phyloP scores from a whole-genome alignment of 2,329 filamentous ascomycete genomes.

The Dothideomycetidae sp. region DNA sequence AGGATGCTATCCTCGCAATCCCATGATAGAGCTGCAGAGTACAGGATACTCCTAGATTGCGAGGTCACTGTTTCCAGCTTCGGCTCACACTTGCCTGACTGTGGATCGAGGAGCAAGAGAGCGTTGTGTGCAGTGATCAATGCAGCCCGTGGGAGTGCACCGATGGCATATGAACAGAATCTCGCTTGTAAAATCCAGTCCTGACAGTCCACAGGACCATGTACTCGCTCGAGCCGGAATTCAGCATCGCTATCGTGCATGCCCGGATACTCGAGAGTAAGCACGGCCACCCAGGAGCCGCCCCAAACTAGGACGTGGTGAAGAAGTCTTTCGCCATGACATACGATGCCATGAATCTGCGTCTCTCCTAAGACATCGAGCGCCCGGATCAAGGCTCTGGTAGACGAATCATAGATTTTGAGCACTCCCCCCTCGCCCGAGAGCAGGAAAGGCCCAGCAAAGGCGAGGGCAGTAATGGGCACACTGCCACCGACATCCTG shows the following conservation, averaged over 20 bases:
- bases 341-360: slow-evolving; percentile 57
- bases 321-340: slow-evolving; percentile 21
- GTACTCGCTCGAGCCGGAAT: slow-evolving; percentile 20
- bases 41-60: slow-evolving; percentile 68
- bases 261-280: neutral
- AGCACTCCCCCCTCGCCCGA: slow-evolving; percentile 31
- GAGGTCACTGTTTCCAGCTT: slow-evolving; percentile 29
- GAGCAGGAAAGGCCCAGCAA: slow-evolving; percentile 24
- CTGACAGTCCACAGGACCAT: slow-evolving; percentile 2
- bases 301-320: slow-evolving; percentile 52
- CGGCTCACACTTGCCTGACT: slow-evolving; percentile 21
- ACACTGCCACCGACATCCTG: neutral
- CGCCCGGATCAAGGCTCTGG: slow-evolving; percentile 21
- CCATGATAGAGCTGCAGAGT: slow-evolving; percentile 64
- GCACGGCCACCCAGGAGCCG: slow-evolving; percentile 36
- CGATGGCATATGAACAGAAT: slow-evolving; percentile 19
- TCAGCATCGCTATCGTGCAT: neutral
- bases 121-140: slow-evolving; percentile 82
- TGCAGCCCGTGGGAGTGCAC: slow-evolving; percentile 22
- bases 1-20: slow-evolving; percentile 45
- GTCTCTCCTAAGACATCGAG: slow-evolving; percentile 49
- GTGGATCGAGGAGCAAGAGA: slow-evolving; percentile 32
- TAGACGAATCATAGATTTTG: slow-evolving; percentile 23
- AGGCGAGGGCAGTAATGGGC: slow-evolving; percentile 33
- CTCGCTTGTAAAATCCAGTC: slow-evolving; percentile 69